Base-by-base conservation (phyloP, 176 grass and related monocot species). In the Raddia distichophylla region DNA sequence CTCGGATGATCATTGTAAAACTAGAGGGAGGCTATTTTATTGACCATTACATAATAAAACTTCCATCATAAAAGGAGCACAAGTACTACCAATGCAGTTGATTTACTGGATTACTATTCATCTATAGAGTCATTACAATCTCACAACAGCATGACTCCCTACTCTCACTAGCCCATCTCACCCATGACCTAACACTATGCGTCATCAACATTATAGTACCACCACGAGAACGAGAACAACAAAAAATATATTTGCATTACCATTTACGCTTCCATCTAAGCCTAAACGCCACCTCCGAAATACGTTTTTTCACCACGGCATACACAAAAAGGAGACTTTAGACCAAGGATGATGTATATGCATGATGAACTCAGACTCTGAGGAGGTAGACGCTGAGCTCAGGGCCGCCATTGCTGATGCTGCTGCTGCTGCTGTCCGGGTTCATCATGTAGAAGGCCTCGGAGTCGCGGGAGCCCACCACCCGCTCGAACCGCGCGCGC, bases 401-500 rank as follows among this genome's bases (percentile, higher is more conserved):
- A 0, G 90, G 94, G 4, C 94, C 92, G 75, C 89, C 80, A 65
- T 85, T 84, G 82, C 46, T 47, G 72, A 9, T 46, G 60, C 17
- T 73, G 45, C 63, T 68, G 62, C 77, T 60, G 77, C 32, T 87
- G 62, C 20, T 74, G 74, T 95, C 96, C 3, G 93, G 96, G 81
- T 93, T 98, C 90, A 98, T 95, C 96, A 98, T 98, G 89, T 98
- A 98, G 81, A 98, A 98, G 0, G 96, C 96, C 62, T 98, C 96
- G 1, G 96, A 98, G 73, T 95, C 93, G 60, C 79, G 88, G 6
- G 96, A 95, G 0, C 93, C 93, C 16, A 98, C 96, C 40, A 95
- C 93, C 35, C 96, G 89, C 84, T 98, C 96, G 81, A 95, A 95
- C 74, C 82, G 37, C 0, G 95, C 95, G 71, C 95, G 89, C 95